Conservation (phyloP, 2,329 filamentous ascomycete species). For the Pseudogymnoascus sp. region DNA sequence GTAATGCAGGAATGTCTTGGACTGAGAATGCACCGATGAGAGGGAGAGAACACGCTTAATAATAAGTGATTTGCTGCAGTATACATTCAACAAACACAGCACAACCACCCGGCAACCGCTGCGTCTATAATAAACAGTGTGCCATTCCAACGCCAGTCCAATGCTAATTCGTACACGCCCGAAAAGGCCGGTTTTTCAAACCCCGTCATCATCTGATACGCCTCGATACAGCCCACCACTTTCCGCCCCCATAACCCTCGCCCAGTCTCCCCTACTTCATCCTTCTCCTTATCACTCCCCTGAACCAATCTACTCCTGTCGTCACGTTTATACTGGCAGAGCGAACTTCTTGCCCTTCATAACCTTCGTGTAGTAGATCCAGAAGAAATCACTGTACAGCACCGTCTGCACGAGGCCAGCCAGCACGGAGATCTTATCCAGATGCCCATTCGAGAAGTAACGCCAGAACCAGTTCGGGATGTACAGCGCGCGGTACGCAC, state of each 20-base stretch:
- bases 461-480: constrained; percentile 98
- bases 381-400: constrained; percentile 98
- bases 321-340: constrained; percentile 61
- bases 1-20: no score
- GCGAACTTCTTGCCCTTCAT: constrained; percentile 85
- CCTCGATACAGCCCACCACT: neutral
- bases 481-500: constrained; percentile 85
- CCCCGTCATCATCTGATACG: neutral
- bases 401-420: constrained; percentile 91
- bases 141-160: constrained; percentile 6
- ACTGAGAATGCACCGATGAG: no score
- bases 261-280: neutral
- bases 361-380: constrained; percentile 97
- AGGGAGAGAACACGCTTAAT: neutral
- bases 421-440: constrained; percentile 79
- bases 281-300: neutral
- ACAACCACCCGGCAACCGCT: constrained; percentile 3
- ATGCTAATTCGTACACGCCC: constrained; percentile 4
- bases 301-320: neutral
- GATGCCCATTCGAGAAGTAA: constrained; percentile 71
- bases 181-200: neutral
- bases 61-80: neutral
- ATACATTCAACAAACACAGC: neutral
- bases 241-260: neutral
- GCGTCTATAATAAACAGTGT: constrained; percentile 2